Percentiles rank a stretch among this genome's conserved stretches.
phyloP scores from a whole-genome alignment of 768 basidiomycete species.

The Antrodiella citrinella region DNA sequence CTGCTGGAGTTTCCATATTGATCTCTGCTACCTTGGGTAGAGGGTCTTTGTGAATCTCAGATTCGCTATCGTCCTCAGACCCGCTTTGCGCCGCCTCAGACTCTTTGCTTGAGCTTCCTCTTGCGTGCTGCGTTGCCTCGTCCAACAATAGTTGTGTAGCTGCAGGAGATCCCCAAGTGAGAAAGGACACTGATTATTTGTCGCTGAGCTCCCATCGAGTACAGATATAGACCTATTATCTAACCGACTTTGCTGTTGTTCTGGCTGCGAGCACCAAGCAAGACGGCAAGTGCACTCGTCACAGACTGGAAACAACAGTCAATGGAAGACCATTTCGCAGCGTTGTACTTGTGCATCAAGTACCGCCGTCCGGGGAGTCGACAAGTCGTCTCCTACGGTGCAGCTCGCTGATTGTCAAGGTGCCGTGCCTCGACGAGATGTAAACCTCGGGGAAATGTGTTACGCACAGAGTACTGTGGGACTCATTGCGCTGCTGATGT shows the following conservation, averaged over 20 bases:
- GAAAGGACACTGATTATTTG: slow-evolving; percentile 25
- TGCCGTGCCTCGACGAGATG: not conserved
- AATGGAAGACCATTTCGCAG: not conserved
- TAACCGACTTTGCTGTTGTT: slow-evolving; percentile 23
- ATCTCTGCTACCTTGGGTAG: no score
- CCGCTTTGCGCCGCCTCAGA: not conserved
- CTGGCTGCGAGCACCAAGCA: slow-evolving; percentile 25
- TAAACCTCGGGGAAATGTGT: not conserved
- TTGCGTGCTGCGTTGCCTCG: slow-evolving; percentile 5
- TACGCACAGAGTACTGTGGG: not conserved
- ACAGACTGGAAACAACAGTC: slow-evolving; percentile 15
- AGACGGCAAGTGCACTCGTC: slow-evolving; percentile 11
- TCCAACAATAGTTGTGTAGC: slow-evolving; percentile 21
- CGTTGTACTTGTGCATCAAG: not conserved
- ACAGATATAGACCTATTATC: slow-evolving; percentile 24
- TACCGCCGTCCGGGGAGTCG: not conserved
- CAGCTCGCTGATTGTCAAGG: not conserved
- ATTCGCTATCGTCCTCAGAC: not conserved
- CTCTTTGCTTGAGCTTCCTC: not conserved
- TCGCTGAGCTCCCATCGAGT: slow-evolving; percentile 24
- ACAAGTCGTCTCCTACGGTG: not conserved
- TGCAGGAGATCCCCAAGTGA: slow-evolving; percentile 22
- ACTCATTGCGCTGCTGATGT: not conserved
- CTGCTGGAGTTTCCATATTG: no score
- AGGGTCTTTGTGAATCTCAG: no score